Conservation (phyloP, 2,329 filamentous ascomycete species). For the Talaromyces rugulosus region DNA sequence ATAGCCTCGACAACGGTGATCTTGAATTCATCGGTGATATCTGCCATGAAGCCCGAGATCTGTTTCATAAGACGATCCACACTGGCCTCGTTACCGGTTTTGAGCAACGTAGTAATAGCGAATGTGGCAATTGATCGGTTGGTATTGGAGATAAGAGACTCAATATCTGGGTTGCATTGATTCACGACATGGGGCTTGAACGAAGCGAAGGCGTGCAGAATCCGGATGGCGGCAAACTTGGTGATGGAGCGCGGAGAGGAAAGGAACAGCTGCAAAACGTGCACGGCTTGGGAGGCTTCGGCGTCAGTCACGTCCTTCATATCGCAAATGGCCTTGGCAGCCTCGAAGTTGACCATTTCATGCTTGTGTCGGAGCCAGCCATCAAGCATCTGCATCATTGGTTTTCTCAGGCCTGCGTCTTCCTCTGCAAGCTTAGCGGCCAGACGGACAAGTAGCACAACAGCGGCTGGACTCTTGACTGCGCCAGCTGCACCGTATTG, state of each 20-base stretch:
- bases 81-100: slow-evolving; percentile 96
- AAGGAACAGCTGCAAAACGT: slow-evolving; percentile 93
- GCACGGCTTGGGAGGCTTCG: slow-evolving; percentile 87
- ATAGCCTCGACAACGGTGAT: slow-evolving; percentile 99
- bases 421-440: slow-evolving; percentile 93
- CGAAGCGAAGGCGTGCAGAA: slow-evolving; percentile 91
- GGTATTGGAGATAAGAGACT: slow-evolving; percentile 91
- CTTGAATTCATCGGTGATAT: slow-evolving; percentile 99
- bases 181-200: slow-evolving; percentile 94
- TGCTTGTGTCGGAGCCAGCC: slow-evolving; percentile 98
- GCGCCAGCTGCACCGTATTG: slow-evolving; percentile 89
- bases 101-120: slow-evolving; percentile 94
- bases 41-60: slow-evolving; percentile 96
- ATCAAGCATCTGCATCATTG: slow-evolving; percentile 96
- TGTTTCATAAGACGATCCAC: slow-evolving; percentile 98
- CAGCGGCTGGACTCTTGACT: slow-evolving; percentile 90
- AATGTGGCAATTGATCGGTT: slow-evolving; percentile 98
- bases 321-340: slow-evolving; percentile 95
- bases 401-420: slow-evolving; percentile 79
- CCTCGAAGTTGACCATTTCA: slow-evolving; percentile 99
- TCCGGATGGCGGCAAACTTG: slow-evolving; percentile 94
- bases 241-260: slow-evolving; percentile 92
- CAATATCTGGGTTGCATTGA: slow-evolving; percentile 94
- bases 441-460: slow-evolving; percentile 85
- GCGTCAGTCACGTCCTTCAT: slow-evolving; percentile 89